Base-by-base conservation (phyloP, 1,284 basidiomycete species). In the Leccinum griseonigrum region DNA sequence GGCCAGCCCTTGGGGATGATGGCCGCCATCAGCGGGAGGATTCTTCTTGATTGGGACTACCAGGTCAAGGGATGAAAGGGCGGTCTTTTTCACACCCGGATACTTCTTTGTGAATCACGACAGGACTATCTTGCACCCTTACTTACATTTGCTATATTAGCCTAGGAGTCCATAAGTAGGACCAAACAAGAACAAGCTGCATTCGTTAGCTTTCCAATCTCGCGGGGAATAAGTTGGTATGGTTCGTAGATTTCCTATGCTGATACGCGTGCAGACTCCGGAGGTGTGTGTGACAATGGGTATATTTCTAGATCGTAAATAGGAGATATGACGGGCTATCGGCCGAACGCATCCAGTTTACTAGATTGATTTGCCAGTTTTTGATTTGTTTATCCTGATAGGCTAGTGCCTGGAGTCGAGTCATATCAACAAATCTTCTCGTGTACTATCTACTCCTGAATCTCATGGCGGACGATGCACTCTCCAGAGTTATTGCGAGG, bases 401-500 rank as follows among this genome's bases (percentile, higher is more conserved):
- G n/a, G 40, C 40, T 16, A n/a, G 8, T 16, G 38, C 40, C n/a
- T 43, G 40, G 8, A 46, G 18, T 22, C 54, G 57, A 65, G 63
- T 56, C 56, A 57, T 4, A 32, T 50, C 26, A 63, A 14, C n/a
- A 56, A 66, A 54, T 10, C 16, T 63, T 68, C 22, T 48, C 5
- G 31, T 18, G 10, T 26, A 29, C 32, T 28, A 3, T 16, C 26
- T 51, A 51, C 48, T 50, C 10, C n/a, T 48, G 13, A 28, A 16
- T 13, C 10, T 16, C 8, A 82, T 82, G 81, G 68, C 69, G 32
- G 67, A 67, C 43, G 71, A 75, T 63, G 71, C 74, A n/a, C 75
- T 90, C 10, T 73, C 77, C 28, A 79, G 87, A 66, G 86, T 89
- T 29, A 70, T 88, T 14, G 73, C 80, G 31, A 79, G 87, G 67